Percentiles rank a stretch among this genome's conserved stretches.
Conservation (phyloP, 768 basidiomycete species). For the Amanita pallidorosea region DNA sequence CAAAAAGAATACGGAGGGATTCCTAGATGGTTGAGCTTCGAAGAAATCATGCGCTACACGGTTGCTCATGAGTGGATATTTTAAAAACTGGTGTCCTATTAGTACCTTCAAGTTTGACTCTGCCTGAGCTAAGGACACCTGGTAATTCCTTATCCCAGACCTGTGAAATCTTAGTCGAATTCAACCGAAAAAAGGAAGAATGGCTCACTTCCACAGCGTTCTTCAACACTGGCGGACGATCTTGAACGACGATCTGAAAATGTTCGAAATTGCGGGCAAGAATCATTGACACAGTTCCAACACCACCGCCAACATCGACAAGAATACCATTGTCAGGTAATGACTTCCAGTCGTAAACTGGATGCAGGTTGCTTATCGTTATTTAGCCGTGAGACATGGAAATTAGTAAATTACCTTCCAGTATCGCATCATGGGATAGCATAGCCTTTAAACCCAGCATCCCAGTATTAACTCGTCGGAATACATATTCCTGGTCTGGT, state of each 20-base stretch:
- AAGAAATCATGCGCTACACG: slow-evolving; percentile 25
- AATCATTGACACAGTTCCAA: slow-evolving; percentile 13
- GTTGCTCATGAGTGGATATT: background rate
- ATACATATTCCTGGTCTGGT: slow-evolving; percentile 14
- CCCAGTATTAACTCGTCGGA: slow-evolving; percentile 16
- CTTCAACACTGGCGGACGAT: slow-evolving; percentile 10
- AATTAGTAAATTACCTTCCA: slow-evolving; percentile 12
- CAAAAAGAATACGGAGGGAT: slow-evolving; percentile 25
- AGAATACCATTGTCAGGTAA: slow-evolving; percentile 12
- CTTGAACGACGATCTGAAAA: slow-evolving; percentile 16
- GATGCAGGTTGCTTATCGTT: background rate
- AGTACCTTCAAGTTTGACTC: slow-evolving; percentile 12
- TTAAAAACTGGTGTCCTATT: background rate
- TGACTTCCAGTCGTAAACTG: slow-evolving; percentile 17
- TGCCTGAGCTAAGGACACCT: slow-evolving; percentile 7
- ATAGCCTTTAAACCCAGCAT: slow-evolving; percentile 15
- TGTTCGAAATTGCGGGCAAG: slow-evolving; percentile 11
- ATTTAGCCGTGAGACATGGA: too few relatives aligned
- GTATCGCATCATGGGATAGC: slow-evolving; percentile 9
- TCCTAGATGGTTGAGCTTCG: slow-evolving; percentile 19
- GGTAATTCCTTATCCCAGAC: slow-evolving; percentile 9
- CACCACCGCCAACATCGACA: slow-evolving; percentile 21
- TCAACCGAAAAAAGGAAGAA: background rate
- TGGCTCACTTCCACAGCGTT: slow-evolving; percentile 2
- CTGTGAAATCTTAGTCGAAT: background rate